Evolutionary conservation across 2,329 filamentous ascomycete species (phyloP).

Genomic region (Colletotrichum somersetense): DNA sequence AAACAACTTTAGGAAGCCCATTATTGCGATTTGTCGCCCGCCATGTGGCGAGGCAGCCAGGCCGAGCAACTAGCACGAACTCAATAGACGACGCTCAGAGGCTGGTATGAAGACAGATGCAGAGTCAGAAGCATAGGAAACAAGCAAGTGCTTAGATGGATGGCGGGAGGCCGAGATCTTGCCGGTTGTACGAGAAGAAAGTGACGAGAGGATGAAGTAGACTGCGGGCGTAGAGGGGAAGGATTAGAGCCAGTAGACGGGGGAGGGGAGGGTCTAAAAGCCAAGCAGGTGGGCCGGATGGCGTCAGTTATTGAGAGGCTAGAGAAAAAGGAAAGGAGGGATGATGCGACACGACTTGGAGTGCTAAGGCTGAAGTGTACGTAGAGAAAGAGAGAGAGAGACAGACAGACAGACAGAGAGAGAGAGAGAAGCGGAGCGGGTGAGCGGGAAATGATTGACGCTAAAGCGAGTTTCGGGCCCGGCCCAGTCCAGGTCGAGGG

Average conservation of each 20-base stretch:
- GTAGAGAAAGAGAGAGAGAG: constrained; percentile 15
- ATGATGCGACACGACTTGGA: constrained; percentile 35
- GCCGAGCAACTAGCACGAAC: neutral
- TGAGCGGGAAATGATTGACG: constrained; percentile 14
- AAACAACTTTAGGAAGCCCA: constrained; percentile 54
- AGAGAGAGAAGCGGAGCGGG: constrained; percentile 12
- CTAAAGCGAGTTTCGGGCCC: constrained; percentile 32
- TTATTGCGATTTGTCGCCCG: constrained; percentile 43
- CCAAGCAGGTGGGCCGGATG: constrained; percentile 7
- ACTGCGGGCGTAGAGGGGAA: neutral
- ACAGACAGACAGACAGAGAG: neutral
- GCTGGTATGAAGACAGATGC: neutral
- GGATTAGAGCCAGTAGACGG: neutral
- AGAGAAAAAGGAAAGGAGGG: constrained; percentile 35
- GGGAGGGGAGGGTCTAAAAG: constrained; percentile 34
- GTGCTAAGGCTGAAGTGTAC: constrained; percentile 39
- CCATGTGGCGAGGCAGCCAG: constrained; percentile 33
- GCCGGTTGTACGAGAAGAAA: neutral
- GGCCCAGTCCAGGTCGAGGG: constrained; percentile 29
- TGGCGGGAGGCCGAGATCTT: neutral
- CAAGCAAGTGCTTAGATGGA: neutral
- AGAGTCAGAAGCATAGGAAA: too few relatives aligned
- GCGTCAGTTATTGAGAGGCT: constrained; percentile 27
- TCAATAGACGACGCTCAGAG: neutral
- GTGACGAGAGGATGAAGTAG: neutral